Base-by-base conservation (phyloP, 202 grass and related monocot genomes). In the Brachypodium distachyon region DNA sequence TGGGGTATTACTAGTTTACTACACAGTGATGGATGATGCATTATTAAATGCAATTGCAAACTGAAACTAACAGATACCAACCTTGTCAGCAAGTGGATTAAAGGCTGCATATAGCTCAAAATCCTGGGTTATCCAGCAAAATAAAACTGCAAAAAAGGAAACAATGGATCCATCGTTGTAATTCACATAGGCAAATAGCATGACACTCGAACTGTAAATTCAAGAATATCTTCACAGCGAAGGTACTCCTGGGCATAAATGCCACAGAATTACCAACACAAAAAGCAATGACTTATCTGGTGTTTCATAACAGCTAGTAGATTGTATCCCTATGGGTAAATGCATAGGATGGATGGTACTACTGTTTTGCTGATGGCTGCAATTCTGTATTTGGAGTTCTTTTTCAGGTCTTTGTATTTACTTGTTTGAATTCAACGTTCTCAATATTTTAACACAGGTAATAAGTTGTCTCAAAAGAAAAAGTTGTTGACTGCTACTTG, bases 111-210 rank as follows among this genome's bases (percentile, higher is more conserved):
- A 99, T 17, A 99, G 81, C 67, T 99, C 96, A 87, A 99, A 99
- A 77, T 99, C 92, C 81, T 93, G 96, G 40, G 96, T 99, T 80
- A 99, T 96, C 96, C 96, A 99, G 72, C 92, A 93, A 54, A 99
- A 78, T 9, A 96, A 22, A 88, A 96, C 96, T 99, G 75, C 79
- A 67, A 65, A 12, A 72, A 48, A 13, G 48, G 32, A 17, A 42
- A 21, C 60, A 61, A 74, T 25, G 28, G 18, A 83, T 46, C 27
- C 27, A 65, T 26, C 8, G 36, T 71, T 53, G 61, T 43, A 66
- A 0, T 4, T 19, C 32, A 38, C 19, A 23, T 12, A 52, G 49
- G 49, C 3, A 60, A 40, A n/a, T 71, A 70, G 37, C 25, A 55
- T 25, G 29, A 43, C 16, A 48, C 19, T 62, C 22, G 17, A 67